Conservation (phyloP, 495 filamentous ascomycete species). For the Tetracladium marchalianum region DNA sequence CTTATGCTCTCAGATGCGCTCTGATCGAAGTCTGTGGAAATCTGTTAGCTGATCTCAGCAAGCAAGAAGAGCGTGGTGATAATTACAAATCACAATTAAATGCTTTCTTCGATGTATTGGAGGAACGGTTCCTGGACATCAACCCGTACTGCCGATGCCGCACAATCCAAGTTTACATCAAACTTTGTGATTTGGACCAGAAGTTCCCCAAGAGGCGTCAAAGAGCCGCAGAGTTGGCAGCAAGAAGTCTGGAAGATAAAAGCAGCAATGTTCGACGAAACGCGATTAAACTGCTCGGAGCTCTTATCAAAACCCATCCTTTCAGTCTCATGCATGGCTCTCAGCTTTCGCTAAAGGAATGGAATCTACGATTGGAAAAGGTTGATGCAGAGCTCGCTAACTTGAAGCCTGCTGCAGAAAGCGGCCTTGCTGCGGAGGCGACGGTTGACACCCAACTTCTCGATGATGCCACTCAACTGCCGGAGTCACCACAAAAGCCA, state of each 20-base stretch:
- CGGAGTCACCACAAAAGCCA: slow-evolving; percentile 46
- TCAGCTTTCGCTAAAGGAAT: slow-evolving; percentile 72
- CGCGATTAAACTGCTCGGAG: slow-evolving; percentile 83
- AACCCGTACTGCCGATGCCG: slow-evolving; percentile 94
- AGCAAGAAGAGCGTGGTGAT: slow-evolving; percentile 80
- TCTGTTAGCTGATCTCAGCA: slow-evolving; percentile 80
- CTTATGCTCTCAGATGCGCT: slow-evolving; percentile 85
- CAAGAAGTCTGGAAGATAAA: slow-evolving; percentile 88
- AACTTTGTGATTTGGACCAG: slow-evolving; percentile 81
- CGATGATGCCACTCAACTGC: slow-evolving; percentile 79
- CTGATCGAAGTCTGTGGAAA: slow-evolving; percentile 99
- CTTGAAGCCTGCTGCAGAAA: slow-evolving; percentile 67
- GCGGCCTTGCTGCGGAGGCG: slow-evolving; percentile 52
- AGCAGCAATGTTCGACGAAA: slow-evolving; percentile 95
- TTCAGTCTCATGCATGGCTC: slow-evolving; percentile 89
- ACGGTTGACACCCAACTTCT: slow-evolving; percentile 66
- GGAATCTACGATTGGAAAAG: slow-evolving; percentile 66
- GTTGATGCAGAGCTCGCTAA: slow-evolving; percentile 75
- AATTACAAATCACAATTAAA: slow-evolving; percentile 90
- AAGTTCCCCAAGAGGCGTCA: slow-evolving; percentile 93
- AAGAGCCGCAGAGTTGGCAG: slow-evolving; percentile 72
- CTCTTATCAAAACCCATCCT: slow-evolving; percentile 84
- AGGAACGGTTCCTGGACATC: slow-evolving; percentile 91
- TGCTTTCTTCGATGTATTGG: slow-evolving; percentile 91
- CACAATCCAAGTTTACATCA: slow-evolving; percentile 86